phyloP scores from a whole-genome alignment of 371 early-diverging fungal genomes.

The Phascolomyces articulosus region DNA sequence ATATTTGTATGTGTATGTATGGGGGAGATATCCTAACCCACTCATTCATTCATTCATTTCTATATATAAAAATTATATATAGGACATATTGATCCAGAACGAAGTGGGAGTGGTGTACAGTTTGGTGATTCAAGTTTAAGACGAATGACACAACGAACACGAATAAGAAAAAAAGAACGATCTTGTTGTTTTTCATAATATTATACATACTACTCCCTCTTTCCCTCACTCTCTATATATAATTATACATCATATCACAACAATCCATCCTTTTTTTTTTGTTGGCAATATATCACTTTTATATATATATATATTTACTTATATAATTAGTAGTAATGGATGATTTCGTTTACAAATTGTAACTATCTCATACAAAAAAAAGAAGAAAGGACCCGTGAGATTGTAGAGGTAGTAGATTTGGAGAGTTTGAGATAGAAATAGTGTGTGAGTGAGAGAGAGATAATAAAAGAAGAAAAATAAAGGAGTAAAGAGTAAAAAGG shows the following conservation, averaged over 20 bases:
- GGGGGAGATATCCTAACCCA: too few relatives aligned
- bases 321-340: constrained; percentile 3
- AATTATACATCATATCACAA: neutral
- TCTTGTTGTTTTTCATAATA: constrained; percentile 51
- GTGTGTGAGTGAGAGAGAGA: neutral
- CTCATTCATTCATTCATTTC: too few relatives aligned
- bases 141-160: constrained; percentile 63
- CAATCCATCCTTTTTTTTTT: neutral
- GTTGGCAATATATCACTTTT: constrained; percentile 1
- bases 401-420: too few relatives aligned
- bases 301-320: constrained; percentile 1
- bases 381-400: neutral
- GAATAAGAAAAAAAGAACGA: constrained; percentile 55
- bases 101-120: constrained; percentile 66
- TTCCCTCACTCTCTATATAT: neutral
- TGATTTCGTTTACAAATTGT: neutral
- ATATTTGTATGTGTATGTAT: too few relatives aligned
- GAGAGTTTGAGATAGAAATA: neutral
- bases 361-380: constrained; percentile 1
- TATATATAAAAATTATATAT: too few relatives aligned
- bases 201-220: neutral
- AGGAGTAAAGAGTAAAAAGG: too few relatives aligned
- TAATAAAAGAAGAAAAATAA: too few relatives aligned
- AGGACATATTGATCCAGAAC: constrained; percentile 66
- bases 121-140: constrained; percentile 66